Base-by-base conservation (phyloP, 495 filamentous ascomycete species). In the Podospora sp. region DNA sequence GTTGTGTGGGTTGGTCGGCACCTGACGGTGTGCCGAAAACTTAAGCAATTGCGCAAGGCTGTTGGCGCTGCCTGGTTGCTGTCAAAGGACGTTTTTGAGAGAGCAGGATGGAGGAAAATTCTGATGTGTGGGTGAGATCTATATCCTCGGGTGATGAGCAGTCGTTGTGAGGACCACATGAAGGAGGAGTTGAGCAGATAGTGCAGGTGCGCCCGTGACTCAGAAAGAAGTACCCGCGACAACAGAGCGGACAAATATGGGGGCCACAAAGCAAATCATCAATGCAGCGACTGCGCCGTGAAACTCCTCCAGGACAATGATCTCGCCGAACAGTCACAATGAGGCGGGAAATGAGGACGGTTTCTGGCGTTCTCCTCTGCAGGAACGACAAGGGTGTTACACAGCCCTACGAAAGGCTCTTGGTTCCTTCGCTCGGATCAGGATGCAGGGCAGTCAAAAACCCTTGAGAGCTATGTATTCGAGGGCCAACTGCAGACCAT, bases 261-360 rank as follows among this genome's bases (percentile, higher is more conserved):
- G 16, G 40, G 12, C 40, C 40, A 12, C 5, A 46, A 46, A 46
- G 40, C 9, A 18, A 46, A 46, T 4, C 40, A 46, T n/a, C 8
- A 26, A 2, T n/a, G 20, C 52, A 55, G 20, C 7, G 22, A 55
- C 3, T n/a, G 8, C 24, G 20, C 14, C 7, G 20, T 12, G 52
- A 14, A 46, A 18, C 40, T 12, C 6, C 8, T 6, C 12, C 8
- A 11, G 11, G 20, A 22, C 14, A 9, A 22, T 11, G 24, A 26
- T 26, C 52, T 55, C 52, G 52, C 52, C 52, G 52, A 55, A 22
- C 16, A 55, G 52, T 55, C 52, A 55, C 24, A 55, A 55, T 21
- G 52, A 22, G 52, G 24, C 52, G 52, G 24, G 52, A 55, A 55
- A 24, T 22, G 24, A 55, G 24, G 52, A 24, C 24, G 52, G 52